phyloP scores from a whole-genome alignment of 2,329 filamentous ascomycete genomes.

The Aspergillus pseudoterreus region DNA sequence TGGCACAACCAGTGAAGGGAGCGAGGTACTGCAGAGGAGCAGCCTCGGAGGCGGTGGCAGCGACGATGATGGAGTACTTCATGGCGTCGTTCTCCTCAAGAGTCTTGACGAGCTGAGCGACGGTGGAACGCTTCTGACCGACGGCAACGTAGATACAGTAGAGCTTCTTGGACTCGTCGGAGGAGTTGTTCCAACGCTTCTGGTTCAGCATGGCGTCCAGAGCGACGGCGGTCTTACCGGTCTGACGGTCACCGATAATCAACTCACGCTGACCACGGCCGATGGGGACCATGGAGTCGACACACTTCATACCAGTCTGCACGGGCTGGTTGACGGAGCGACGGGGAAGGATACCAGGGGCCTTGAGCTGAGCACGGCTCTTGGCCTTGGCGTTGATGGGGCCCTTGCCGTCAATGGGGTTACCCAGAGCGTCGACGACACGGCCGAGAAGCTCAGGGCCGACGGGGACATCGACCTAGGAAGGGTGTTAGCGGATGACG shows the following conservation, averaged over 20 bases:
- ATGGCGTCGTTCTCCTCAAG: slow-evolving; percentile 99
- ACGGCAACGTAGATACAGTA: slow-evolving; percentile 99
- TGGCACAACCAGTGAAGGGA: slow-evolving; percentile 75
- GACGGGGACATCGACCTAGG: slow-evolving; percentile 91
- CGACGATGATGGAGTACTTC: slow-evolving; percentile 94
- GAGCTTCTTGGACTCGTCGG: slow-evolving; percentile 95
- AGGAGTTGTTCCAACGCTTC: slow-evolving; percentile 89
- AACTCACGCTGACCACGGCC: slow-evolving; percentile 99
- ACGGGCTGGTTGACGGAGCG: slow-evolving; percentile 97
- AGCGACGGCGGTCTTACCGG: slow-evolving; percentile 97
- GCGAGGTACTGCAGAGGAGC: slow-evolving; percentile 91
- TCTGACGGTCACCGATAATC: slow-evolving; percentile 99
- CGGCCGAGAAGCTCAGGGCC: slow-evolving; percentile 89
- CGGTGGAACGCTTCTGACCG: slow-evolving; percentile 98
- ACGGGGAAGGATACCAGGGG: slow-evolving; percentile 95
- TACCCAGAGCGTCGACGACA: slow-evolving; percentile 97
- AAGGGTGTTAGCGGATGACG: not conserved
- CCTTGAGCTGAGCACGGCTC: slow-evolving; percentile 98
- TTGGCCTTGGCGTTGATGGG: slow-evolving; percentile 88
- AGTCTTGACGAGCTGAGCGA: slow-evolving; percentile 98
- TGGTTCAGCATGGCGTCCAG: slow-evolving; percentile 99
- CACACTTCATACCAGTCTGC: slow-evolving; percentile 98
- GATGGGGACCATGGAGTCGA: slow-evolving; percentile 99
- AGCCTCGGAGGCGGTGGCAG: slow-evolving; percentile 95
- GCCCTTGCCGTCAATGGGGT: slow-evolving; percentile 99